A percentile compares a stretch with the other conserved stretches of the same genome.
Evolutionary conservation across 2,329 filamentous ascomycete species (phyloP).

Genomic region (Fusarium subtropicale): DNA sequence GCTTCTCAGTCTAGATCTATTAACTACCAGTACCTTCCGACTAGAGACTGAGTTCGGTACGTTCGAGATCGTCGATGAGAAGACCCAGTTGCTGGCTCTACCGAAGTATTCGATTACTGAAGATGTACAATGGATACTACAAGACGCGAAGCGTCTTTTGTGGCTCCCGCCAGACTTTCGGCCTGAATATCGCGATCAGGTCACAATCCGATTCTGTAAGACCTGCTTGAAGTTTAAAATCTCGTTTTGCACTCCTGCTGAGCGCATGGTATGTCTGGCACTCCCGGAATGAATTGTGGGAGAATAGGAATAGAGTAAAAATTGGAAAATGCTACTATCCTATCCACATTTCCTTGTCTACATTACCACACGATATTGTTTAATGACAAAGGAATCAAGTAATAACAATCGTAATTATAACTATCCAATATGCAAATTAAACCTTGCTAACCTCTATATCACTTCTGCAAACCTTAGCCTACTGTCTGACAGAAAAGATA

Average conservation of each 20-base stretch:
- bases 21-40: background rate
- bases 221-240: background rate
- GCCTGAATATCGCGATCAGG: rapidly evolving
- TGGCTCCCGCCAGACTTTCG: background rate
- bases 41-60: background rate
- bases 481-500: too few relatives aligned
- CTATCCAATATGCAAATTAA: too few relatives aligned
- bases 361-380: too few relatives aligned
- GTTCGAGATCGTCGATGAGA: background rate
- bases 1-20: background rate
- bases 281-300: too few relatives aligned
- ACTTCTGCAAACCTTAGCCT: too few relatives aligned
- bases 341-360: too few relatives aligned
- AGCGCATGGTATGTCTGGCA: background rate
- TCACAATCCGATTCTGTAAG: background rate
- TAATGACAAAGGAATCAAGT: too few relatives aligned
- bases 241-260: background rate
- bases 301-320: too few relatives aligned
- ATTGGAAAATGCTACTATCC: too few relatives aligned
- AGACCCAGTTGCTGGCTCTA: background rate
- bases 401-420: too few relatives aligned
- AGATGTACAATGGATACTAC: background rate
- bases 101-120: background rate
- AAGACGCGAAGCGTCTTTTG: background rate
- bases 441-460: too few relatives aligned